phyloP scores from a whole-genome alignment of 257 asterid species.

The Petrea volubilis region DNA sequence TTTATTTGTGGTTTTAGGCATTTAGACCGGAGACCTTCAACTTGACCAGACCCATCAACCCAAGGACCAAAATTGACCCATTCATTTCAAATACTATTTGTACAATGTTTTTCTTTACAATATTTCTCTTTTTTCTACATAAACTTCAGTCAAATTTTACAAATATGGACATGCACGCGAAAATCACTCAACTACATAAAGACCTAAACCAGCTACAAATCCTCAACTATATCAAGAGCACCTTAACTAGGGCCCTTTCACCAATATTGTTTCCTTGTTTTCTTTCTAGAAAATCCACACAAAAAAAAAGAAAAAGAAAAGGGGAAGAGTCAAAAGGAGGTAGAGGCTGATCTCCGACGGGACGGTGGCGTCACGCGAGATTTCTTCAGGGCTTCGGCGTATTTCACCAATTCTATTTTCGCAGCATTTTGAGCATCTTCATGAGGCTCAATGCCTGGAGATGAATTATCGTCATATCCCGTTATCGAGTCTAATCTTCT shows the following conservation, averaged over 20 bases:
- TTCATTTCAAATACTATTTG: neutral
- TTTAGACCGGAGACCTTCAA: no score
- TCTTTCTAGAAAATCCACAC: neutral
- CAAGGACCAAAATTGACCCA: no score
- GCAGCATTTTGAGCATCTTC: slow-evolving; percentile 44
- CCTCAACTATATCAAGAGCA: neutral
- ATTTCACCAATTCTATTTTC: slow-evolving; percentile 61
- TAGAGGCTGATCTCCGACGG: slow-evolving; percentile 54
- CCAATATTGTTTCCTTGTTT: neutral
- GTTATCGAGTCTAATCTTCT: slow-evolving; percentile 35
- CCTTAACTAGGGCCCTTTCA: neutral
- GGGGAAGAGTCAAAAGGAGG: slow-evolving; percentile 49
- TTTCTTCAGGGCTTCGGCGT: slow-evolving; percentile 72
- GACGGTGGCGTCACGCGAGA: slow-evolving; percentile 38
- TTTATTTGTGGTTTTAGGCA: no score
- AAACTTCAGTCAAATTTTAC: slow-evolving; percentile 10
- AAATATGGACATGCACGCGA: neutral
- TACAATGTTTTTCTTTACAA: slow-evolving; percentile 17
- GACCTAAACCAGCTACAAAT: slow-evolving; percentile 2
- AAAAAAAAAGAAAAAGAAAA: neutral
- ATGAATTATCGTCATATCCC: slow-evolving; percentile 21
- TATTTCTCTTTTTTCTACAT: slow-evolving; percentile 2
- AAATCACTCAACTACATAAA: neutral
- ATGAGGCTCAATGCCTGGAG: slow-evolving; percentile 24
- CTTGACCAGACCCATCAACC: no score